Evolutionary conservation across 2,329 filamentous ascomycete species (phyloP).

Genomic region (Geosmithia morbida): DNA sequence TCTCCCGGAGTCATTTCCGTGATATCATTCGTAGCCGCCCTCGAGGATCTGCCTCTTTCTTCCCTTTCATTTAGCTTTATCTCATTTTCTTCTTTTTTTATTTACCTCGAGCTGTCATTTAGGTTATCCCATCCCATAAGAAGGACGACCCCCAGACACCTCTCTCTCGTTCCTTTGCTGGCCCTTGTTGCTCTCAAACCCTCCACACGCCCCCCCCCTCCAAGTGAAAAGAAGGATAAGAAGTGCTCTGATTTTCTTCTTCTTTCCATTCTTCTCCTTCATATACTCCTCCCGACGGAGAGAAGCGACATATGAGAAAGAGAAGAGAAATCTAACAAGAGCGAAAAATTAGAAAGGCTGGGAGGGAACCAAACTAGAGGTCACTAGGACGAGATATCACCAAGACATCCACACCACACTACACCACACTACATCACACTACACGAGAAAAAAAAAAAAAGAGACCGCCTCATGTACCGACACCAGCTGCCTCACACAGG

Average conservation of each 20-base stretch:
- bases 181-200: neutral
- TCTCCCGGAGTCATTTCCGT: neutral
- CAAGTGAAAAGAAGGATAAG: neutral
- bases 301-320: no score
- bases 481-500: neutral
- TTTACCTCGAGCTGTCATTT: no score
- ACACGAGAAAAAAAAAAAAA: no score
- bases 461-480: neutral
- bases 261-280: no score
- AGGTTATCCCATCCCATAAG: neutral
- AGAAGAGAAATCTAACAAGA: no score
- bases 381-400: no score
- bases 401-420: no score
- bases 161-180: neutral
- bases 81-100: neutral
- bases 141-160: neutral
- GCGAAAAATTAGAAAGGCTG: no score
- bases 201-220: neutral
- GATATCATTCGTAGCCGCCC: constrained; percentile 1
- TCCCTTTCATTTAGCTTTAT: neutral
- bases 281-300: no score
- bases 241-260: no score
- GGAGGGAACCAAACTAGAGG: no score
- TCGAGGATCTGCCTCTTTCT: neutral
- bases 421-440: no score